Conservation (phyloP, 148 eudicot genomes). For the Heliamphora exappendiculata region DNA sequence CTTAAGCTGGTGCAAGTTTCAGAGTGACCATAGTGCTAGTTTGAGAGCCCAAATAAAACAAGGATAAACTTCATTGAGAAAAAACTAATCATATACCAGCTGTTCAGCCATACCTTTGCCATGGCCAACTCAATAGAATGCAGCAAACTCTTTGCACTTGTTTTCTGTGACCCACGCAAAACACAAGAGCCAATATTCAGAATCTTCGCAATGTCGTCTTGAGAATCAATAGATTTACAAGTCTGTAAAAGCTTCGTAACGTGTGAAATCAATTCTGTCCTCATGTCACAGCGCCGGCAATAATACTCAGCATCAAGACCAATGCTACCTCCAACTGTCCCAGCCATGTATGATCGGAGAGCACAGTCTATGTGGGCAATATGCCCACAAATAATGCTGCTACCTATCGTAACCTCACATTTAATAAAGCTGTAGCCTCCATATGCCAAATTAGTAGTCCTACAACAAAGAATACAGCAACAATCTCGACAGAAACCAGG, state of each 20-base stretch:
- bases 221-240: slow-evolving; percentile 50
- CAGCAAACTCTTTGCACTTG: slow-evolving; percentile 42
- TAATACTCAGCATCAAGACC: slow-evolving; percentile 81
- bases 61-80: slow-evolving; percentile 10
- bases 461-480: slow-evolving; percentile 77
- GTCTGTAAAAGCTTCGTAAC: slow-evolving; percentile 41
- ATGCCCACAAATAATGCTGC: slow-evolving; percentile 68
- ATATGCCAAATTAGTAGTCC: slow-evolving; percentile 30
- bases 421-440: slow-evolving; percentile 64
- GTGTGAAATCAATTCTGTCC: slow-evolving; percentile 63
- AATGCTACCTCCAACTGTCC: slow-evolving; percentile 80
- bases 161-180: slow-evolving; percentile 57
- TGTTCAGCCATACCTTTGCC: slow-evolving; percentile 52
- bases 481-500: slow-evolving; percentile 74
- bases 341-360: slow-evolving; percentile 81
- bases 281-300: slow-evolving; percentile 82
- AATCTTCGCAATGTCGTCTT: slow-evolving; percentile 43
- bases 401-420: slow-evolving; percentile 43
- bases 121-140: slow-evolving; percentile 39
- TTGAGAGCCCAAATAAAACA: slow-evolving; percentile 5
- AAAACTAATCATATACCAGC: slow-evolving; percentile 5
- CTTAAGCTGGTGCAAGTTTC: slow-evolving; percentile 41
- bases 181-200: slow-evolving; percentile 43
- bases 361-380: slow-evolving; percentile 71
- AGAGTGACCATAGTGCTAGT: slow-evolving; percentile 14